Base-by-base conservation (phyloP, 106 monocot genomes). In the Dioscorea alata region DNA sequence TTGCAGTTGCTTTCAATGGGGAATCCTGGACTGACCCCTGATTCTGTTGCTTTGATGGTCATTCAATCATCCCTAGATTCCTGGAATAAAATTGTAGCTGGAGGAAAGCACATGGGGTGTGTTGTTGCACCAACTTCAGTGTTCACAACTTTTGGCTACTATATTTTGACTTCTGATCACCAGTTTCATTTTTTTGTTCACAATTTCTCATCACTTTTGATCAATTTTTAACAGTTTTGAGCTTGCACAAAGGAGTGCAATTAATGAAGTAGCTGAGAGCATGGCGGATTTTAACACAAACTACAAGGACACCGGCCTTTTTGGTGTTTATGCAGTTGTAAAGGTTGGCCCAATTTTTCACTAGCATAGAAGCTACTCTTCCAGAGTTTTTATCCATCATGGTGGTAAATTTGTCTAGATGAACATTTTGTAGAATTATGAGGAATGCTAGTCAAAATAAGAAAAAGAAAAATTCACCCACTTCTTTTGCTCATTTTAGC, bases 221-320 rank as follows among this genome's bases (percentile, higher is more conserved):
- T 59, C 4, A 22, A 22, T 23, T 42, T 64, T 42, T 23, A 71
- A 66, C 86, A 95, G 94, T 65, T 91, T 88, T 42, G 94, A 88
- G 76, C 83, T 96, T 66, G 81, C 73, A 17, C 93, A 93, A 53
- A 90, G 61, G 75, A 63, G 87, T 77, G 90, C 73, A 13, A 81
- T 93, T 33, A 85, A 90, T 80, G 93, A 88, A 31, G 76, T 99
- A 68, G 93, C 93, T 48, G 93, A 99, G 64, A 99, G 85, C 80
- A 77, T 99, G 72, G 93, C 90, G 99, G 84, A 93, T 59, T 99
- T 99, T 49, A 99, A 99, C 66, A 99, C 93, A 21, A 93, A 93
- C 63, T 99, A 93, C 51, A 99, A 90, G 63, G 99, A 90, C 35
- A 90, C 86, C 49, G 93, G 99, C 7, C 83, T 93, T 14, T 99